Evolutionary conservation across 2,329 filamentous ascomycete genomes (phyloP).

Genomic region (Claviceps humidiphila): DNA sequence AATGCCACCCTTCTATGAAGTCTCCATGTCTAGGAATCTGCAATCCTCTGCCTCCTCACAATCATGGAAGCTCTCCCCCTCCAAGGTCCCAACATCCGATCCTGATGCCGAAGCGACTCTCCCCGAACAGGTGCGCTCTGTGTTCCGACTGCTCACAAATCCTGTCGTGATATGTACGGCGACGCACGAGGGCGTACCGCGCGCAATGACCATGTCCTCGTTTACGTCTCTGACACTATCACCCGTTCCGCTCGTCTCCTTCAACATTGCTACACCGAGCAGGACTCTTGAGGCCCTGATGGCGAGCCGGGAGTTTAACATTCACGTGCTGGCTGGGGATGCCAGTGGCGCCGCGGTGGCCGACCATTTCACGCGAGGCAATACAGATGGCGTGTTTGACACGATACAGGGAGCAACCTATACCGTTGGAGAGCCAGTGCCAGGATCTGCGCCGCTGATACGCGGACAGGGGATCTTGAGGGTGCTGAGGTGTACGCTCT

Average conservation of each 20-base stretch:
- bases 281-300: conserved; percentile 39
- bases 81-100: conserved; percentile 22
- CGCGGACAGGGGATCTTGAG: conserved; percentile 39
- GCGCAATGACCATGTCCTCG: conserved; percentile 47
- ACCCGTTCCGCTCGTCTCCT: conserved; percentile 39
- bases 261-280: conserved; percentile 44
- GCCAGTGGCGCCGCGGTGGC: conserved; percentile 35
- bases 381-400: conserved; percentile 27
- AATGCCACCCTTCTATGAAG: neutral
- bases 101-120: conserved; percentile 20
- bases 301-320: conserved; percentile 33
- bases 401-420: conserved; percentile 1
- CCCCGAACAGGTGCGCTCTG: conserved; percentile 34
- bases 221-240: conserved; percentile 40
- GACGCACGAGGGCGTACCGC: conserved; percentile 20
- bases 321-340: conserved; percentile 39
- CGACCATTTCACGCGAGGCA: conserved; percentile 37
- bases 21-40: neutral
- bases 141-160: conserved; percentile 41
- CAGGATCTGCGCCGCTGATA: conserved; percentile 26
- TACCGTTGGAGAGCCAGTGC: conserved; percentile 9
- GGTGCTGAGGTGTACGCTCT: conserved; percentile 29
- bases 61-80: conserved; percentile 18
- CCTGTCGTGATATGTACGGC: conserved; percentile 44
- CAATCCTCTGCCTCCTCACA: conserved; percentile 8